Base-by-base conservation (phyloP, 2,329 filamentous ascomycete genomes). In the Daldinia sp. region DNA sequence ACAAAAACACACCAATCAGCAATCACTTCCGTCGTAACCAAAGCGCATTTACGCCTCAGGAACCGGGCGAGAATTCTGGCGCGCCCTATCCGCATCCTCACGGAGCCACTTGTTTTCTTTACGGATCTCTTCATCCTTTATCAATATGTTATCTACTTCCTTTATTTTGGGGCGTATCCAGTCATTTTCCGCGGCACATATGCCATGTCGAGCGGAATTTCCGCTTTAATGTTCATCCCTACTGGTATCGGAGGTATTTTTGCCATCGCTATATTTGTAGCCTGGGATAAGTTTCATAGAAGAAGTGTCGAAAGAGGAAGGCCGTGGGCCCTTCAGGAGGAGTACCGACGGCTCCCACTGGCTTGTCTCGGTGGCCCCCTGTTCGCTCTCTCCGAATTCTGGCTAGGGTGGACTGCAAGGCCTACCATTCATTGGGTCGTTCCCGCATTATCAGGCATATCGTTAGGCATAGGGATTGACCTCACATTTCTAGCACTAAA, bases 161-260 rank as follows among this genome's bases (percentile, higher is more conserved):
- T 87, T 5, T 89, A 88, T 74, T 83, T 91, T 42, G 87, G 87
- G 6, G 86, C 87, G 1, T 89, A 89, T 69, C 84, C 86, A 0
- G 81, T 89, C 46, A 84, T 89, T 2, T 90, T 89, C 73, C 54
- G 65, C 35, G 68, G 58, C 20, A 65, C 56, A 7, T 73, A 71
- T 30, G 35, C 41, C 37, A 59, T 73, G 42, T 84, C 79, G 37
- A 75, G 80, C 1, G 88, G 88, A 42, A 78, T 87, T 1, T 79
- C 82, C 15, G 87, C 86, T 2, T 35, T 71, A 18, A 57, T 63
- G 53, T 69, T 65, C 39, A 18, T 72, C 39, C 63, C 70, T n/a
- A 63, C 23, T 50, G 48, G 35, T n/a, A 4, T 53, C 46, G 58
- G 46, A 13, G 48, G 30, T 13, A 15, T 42, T 37, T 33, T 61